Base-by-base conservation (phyloP, 202 grass and related monocot species). In the Sporobolus alterniflorus region DNA sequence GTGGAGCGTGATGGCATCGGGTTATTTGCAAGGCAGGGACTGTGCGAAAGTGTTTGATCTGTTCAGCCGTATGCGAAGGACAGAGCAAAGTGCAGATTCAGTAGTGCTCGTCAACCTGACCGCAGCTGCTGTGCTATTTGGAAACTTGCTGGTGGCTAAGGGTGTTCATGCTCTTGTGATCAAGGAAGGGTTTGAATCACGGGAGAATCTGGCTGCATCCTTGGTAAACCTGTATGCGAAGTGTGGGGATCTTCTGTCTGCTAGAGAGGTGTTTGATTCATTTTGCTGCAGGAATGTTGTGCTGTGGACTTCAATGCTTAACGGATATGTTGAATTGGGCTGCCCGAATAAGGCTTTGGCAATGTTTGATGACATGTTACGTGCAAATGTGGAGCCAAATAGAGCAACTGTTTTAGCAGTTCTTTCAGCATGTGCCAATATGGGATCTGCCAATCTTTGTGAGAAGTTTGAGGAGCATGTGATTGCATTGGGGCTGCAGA, bases 251-350 rank as follows among this genome's bases (percentile, higher is more conserved):
- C 25, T 88, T 79, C 36, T 28, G 22, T 74, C 85, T 46, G 72
- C 88, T 76, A 78, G 14, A 49, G 31, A 82, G 61, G 36, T 94
- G 29, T 91, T 94, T 67, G 74, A 83, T 88, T 84, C 75, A 9
- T 64, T 81, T 60, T 32, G 51, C 24, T 13, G 14, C 17, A 86
- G 76, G 60, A 79, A 91, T 73, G 70, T 86, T 31, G 74, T 91
- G 22, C 9, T 88, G 9, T 94, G 91, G 88, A 94, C 91, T 67
- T 86, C 88, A 11, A 86, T 94, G 82, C 47, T 94, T 71, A 86
- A 67, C 41, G 88, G 85, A 21, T 94, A 91, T 68, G 88, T 88
- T 69, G 72, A 90, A 75, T 67, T 56, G 83, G 74, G 86, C 44
- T 29, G 0, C 63, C 80, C 71, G 0, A 22, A 83, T 15, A 60